Base-by-base conservation (phyloP, 2,329 filamentous ascomycete genomes). In the Fusarium humuli region DNA sequence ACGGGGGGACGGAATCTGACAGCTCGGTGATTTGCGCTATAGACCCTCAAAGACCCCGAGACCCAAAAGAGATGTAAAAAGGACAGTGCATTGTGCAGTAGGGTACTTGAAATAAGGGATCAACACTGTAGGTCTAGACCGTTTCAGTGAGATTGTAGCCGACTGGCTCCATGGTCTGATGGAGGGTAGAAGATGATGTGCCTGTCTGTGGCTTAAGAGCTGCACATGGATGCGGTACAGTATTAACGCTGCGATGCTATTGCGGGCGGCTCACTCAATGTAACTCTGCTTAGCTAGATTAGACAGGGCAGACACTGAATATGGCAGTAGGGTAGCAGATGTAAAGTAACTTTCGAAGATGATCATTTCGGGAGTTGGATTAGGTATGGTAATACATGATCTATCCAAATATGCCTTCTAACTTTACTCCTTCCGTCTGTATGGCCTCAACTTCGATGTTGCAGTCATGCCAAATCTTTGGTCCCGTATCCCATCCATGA, bases 91-190 rank as follows among this genome's bases (percentile, higher is more conserved):
- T 16, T 16, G 9, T 25, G 41, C 18, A 52, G 27, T 37, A 52
- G 49, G 49, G 18, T 34, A 42, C n/a, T 29, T 42, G 23, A 8
- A 41, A 52, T 37, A 64, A 47, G 42, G 30, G 47, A 49, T 57
- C 14, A 8, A n/a, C 11, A 37, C 34, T 37, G 34, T 37, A 30
- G 55, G 44, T 59, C 67, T 46, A 53, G 69, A 53, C 57, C 40
- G 57, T 44, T 65, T 72, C 57, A 57, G 69, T 67, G 62, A 71
- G 68, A 65, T 10, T 69, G 64, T 61, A 47, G 61, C 42, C 57
- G 57, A 42, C 22, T 29, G 40, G 30, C 52, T 46, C 48, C 48
- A 74, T 71, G 61, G 63, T 71, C 64, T 69, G 71, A 73, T 65
- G 67, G 61, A 57, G 57, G 57, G 55, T 46, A 41, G 52, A 27